Percentiles rank a stretch among this genome's conserved stretches.
Conservation (phyloP, 345 rosid genomes). For the Salix koriyanagi region DNA sequence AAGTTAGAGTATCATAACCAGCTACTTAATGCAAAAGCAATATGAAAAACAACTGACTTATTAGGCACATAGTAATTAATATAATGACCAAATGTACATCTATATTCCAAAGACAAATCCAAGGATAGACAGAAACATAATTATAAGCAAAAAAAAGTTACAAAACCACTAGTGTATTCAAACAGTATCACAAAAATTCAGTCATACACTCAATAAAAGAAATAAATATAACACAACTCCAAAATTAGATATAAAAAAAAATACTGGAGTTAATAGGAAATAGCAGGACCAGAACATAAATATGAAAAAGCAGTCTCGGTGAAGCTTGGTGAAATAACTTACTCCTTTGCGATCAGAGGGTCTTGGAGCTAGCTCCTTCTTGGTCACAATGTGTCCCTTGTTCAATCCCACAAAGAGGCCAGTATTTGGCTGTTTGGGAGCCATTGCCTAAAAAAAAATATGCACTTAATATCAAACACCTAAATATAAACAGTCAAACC, state of each 20-base stretch:
- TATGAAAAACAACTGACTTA: not conserved
- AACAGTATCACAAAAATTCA: not conserved
- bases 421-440: conserved; percentile 33
- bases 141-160: not conserved
- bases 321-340: conserved; percentile 10
- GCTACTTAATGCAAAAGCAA: not conserved
- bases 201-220: not conserved
- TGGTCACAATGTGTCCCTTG: conserved; percentile 62
- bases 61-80: not conserved
- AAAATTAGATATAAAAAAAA: not conserved
- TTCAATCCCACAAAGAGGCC: conserved; percentile 64
- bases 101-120: not conserved
- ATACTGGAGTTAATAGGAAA: not conserved
- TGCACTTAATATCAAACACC: not conserved
- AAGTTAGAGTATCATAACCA: not conserved
- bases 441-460: conserved; percentile 38
- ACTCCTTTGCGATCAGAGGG: conserved; percentile 62
- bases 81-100: not conserved
- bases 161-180: not conserved
- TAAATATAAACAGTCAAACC: not conserved
- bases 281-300: not conserved
- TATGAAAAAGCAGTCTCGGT: not conserved
- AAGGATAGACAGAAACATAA: not conserved
- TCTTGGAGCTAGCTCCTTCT: conserved; percentile 51
- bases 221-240: not conserved